Conservation (phyloP, 345 rosid species). For the Nephelium lappaceum region DNA sequence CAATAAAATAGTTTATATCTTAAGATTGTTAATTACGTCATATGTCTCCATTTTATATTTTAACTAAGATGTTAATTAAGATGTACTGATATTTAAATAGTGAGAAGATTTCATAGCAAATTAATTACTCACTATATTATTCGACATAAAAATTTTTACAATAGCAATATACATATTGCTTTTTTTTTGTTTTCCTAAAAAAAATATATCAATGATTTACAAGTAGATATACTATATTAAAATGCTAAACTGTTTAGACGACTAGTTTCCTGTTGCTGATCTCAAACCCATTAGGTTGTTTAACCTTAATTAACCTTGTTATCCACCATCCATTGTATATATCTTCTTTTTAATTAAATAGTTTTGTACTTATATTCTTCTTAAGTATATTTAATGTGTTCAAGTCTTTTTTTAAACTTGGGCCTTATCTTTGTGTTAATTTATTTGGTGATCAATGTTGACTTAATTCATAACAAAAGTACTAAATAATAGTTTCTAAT, state of each 20-base stretch:
- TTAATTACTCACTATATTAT: too few species aligned
- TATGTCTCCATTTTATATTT: too few species aligned
- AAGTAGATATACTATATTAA: background rate
- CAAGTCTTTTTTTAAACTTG: background rate
- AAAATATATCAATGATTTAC: too few species aligned
- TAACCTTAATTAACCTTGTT: background rate
- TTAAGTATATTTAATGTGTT: background rate
- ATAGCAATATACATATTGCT: too few species aligned
- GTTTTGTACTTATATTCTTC: background rate
- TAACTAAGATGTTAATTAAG: too few species aligned
- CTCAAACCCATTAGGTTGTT: background rate
- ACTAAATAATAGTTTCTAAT: background rate
- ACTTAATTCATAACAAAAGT: background rate
- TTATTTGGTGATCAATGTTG: background rate
- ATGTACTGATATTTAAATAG: too few species aligned
- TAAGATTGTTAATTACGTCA: too few species aligned
- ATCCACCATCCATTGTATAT: background rate
- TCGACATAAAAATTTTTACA: too few species aligned
- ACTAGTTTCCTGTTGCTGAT: background rate
- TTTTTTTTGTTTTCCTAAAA: too few species aligned
- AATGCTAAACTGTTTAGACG: background rate
- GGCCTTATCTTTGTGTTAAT: background rate
- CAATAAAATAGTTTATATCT: too few species aligned
- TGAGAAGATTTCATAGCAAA: background rate
- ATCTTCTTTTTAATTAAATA: background rate